Evolutionary conservation across 129 eudicot species (phyloP), one percentile per base, ranked within the genome.

Genomic region (Dittrichia graveolens): DNA sequence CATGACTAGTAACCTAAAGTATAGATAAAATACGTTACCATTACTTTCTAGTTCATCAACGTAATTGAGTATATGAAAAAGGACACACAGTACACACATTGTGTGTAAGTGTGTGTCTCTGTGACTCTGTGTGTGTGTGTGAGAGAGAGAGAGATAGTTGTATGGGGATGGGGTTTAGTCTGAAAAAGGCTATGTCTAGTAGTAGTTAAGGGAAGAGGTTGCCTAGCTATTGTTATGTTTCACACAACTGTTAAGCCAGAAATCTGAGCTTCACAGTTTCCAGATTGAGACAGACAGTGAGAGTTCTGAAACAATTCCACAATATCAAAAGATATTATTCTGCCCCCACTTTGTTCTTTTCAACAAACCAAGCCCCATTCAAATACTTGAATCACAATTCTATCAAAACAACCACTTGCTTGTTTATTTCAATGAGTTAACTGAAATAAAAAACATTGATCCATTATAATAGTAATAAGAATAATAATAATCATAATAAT

Each of bases 211-310:
- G 72, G 66, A 62, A 57, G 67, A 57, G 53, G 63, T 50, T 59
- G 67, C 56, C 57, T 66, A 72, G 78, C 70, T 37, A 67, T 55
- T 73, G 78, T 74, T 74, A 44, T 83, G 80, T 79, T 79, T 69
- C 73, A 74, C 53, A 59, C 12, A 77, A 52, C 72, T 77, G 81
- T 77, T 31, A 16, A 61, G 8, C 69, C 67, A 77, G 60, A 75
- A 75, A 75, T 78, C 86, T 83, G 83, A 57, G 70, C 50, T 62
- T 41, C 53, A 74, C 77, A 78, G 81, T 79, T 83, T 78, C 81
- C 83, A 61, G 81, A 69, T 79, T 48, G 76, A 71, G 82, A 71
- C 76, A 79, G 79, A 75, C 81, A 75, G 69, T 56, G 79, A 83
- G 79, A 31, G 67, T 77, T 84, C 88, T 76, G 85, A 77, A 75